A percentile compares a stretch with the other conserved stretches of the same genome.
Conservation (phyloP, 805 yeast genomes). For the Kazachstania taianensis region DNA sequence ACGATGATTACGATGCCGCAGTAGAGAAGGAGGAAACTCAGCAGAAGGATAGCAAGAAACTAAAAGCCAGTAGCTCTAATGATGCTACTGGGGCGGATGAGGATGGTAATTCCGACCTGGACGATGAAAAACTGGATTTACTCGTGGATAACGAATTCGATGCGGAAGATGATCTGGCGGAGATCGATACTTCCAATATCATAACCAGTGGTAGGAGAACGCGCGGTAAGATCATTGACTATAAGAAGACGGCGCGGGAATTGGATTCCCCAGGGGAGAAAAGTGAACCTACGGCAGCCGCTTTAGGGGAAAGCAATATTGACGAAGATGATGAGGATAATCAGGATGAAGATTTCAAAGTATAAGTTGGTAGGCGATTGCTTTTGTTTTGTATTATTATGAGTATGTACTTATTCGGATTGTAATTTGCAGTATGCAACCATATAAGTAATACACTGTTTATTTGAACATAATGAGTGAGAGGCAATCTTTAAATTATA, state of each 20-base stretch:
- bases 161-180: slow-evolving; percentile 69
- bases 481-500: too few species aligned
- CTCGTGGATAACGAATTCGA: slow-evolving; percentile 39
- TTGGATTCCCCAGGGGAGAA: slow-evolving; percentile 40
- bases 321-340: slow-evolving; percentile 27
- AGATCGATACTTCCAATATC: slow-evolving; percentile 74
- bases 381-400: too few species aligned
- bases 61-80: slow-evolving; percentile 15
- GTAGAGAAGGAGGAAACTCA: slow-evolving; percentile 48
- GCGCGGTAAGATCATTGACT: slow-evolving; percentile 81
- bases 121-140: slow-evolving; percentile 42
- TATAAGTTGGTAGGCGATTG: too few species aligned
- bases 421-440: too few species aligned
- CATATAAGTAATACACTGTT: too few species aligned
- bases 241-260: slow-evolving; percentile 67
- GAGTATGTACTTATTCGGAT: too few species aligned
- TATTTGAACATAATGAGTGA: too few species aligned
- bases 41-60: slow-evolving; percentile 30
- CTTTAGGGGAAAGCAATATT: slow-evolving; percentile 38
- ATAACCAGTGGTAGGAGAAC: slow-evolving; percentile 83
- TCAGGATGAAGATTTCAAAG: slow-evolving; percentile 19
- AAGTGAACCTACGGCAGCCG: background rate
- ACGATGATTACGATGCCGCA: slow-evolving; percentile 53
- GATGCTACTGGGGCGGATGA: slow-evolving; percentile 18
- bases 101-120: slow-evolving; percentile 38